These are phyloP conservation scores for Boletus rubropictus DNA, from an alignment of 768 basidiomycete genomes.

Conservation along the genomic window DNA sequence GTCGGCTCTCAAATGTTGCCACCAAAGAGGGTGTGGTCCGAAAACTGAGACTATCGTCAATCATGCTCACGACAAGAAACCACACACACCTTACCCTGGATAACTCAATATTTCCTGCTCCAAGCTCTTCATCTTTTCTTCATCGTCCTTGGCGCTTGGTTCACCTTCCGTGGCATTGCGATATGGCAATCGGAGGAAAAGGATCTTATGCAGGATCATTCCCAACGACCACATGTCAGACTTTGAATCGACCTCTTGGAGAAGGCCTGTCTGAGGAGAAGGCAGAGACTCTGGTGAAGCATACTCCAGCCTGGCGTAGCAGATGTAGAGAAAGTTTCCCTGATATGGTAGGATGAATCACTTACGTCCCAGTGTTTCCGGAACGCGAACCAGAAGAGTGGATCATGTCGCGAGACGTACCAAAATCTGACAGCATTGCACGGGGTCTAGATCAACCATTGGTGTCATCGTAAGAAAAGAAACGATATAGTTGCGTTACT, in stretches of 20 bases:
- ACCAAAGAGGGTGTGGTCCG: constrained; percentile 46
- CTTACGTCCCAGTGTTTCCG: constrained; percentile 93
- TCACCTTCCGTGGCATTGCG: constrained; percentile 61
- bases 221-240: constrained; percentile 97
- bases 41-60: constrained; percentile 37
- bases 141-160: constrained; percentile 44
- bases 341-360: constrained; percentile 10
- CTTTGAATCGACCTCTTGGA: constrained; percentile 75
- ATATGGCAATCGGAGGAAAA: constrained; percentile 89
- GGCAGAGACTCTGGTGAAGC: constrained; percentile 84
- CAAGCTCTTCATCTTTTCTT: constrained; percentile 60
- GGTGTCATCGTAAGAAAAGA: not conserved
- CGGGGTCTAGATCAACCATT: constrained; percentile 52
- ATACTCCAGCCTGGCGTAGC: constrained; percentile 63
- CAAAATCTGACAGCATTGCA: constrained; percentile 94
- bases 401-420: constrained; percentile 89
- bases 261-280: constrained; percentile 55
- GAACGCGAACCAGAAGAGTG: constrained; percentile 61
- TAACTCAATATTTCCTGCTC: constrained; percentile 72
- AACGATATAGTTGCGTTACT: constrained; percentile 18
- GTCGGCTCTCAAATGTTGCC: constrained; percentile 60
- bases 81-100: constrained; percentile 49
- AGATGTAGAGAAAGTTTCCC: not conserved
- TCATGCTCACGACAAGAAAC: not conserved
- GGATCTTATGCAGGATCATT: constrained; percentile 89